Conservation (phyloP, 345 rosid species). For the Boechera retrofracta region DNA sequence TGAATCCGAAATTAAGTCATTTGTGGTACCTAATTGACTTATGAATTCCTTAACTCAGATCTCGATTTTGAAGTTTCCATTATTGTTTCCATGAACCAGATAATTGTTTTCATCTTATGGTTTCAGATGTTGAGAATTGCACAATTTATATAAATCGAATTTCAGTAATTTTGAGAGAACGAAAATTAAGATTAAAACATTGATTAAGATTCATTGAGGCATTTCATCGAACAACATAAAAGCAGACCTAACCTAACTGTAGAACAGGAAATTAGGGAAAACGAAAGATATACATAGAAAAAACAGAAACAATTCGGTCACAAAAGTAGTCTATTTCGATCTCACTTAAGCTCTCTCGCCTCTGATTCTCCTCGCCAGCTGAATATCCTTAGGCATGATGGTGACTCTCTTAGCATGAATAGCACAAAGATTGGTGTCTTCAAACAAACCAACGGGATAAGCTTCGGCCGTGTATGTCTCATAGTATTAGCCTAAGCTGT, state of each 20-base stretch:
- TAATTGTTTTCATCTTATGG: too few species aligned
- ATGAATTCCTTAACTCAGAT: too few species aligned
- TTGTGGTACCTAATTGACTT: too few species aligned
- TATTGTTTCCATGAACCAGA: too few species aligned
- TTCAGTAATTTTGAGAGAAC: too few species aligned
- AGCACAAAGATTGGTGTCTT: conserved; percentile 62
- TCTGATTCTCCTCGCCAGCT: conserved; percentile 60
- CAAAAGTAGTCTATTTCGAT: too few species aligned
- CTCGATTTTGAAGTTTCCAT: too few species aligned
- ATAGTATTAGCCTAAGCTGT: too few species aligned
- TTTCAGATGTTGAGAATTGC: too few species aligned
- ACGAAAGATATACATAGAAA: neutral
- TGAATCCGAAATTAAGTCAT: neutral
- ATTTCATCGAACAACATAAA: conserved; percentile 14
- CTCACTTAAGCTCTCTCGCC: conserved; percentile 53
- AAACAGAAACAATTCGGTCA: neutral
- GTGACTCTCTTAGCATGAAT: conserved; percentile 65
- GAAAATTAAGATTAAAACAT: neutral
- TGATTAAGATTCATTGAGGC: neutral
- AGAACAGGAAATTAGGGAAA: neutral
- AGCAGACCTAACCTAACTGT: neutral
- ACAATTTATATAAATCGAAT: neutral
- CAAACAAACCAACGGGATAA: conserved; percentile 57
- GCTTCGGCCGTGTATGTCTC: conserved; percentile 49
- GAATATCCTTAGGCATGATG: conserved; percentile 62